Base-by-base conservation (phyloP, 2,329 filamentous ascomycete species). In the Chalara sp. region DNA sequence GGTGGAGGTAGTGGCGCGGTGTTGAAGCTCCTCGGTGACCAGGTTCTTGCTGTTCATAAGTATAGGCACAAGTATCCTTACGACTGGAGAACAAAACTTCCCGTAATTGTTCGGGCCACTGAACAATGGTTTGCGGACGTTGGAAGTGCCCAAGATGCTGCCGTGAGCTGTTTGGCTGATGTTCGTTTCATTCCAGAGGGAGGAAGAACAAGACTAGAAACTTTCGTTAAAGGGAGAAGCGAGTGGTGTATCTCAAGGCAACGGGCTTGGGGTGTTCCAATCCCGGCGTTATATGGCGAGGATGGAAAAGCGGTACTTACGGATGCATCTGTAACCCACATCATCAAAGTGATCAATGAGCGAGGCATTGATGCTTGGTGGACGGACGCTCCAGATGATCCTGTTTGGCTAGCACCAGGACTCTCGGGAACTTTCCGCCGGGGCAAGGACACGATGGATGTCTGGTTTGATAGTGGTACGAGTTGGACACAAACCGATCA, bases 191-290 rank as follows among this genome's bases (percentile, higher is more conserved):
- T 95, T 11, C 93, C 93, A 0, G 78, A 85, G 42, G 74, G 76
- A 30, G 90, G 91, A 6, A 83, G 79, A 57, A 79, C 79, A 5
- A 80, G 93, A 31, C 75, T 99, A 5, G 81, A 89, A 63, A 89
- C 87, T 65, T 99, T 97, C 63, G 76, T 99, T 32, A 84, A 85
- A 62, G 87, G 88, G 28, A 81, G 93, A 47, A 95, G 82, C 61
- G 92, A 99, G 67, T 99, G 93, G 93, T 99, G 93, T 65, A 96
- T 99, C 60, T 99, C 93, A 5, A 83, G 93, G 44, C 93, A 99
- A 68, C 83, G 93, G 46, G 86, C 89, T 10, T 99, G 93, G 93
- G 93, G 93, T 58, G 89, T 99, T 5, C 93, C 93, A 0, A 99
- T 99, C 51, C 93, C 93, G 11, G 90, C 89, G 1, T 71, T 99